Evolutionary conservation across 805 yeast species (phyloP), one percentile per base, ranked within the genome.

Genomic region (Cyberlindnera mycetangii): DNA sequence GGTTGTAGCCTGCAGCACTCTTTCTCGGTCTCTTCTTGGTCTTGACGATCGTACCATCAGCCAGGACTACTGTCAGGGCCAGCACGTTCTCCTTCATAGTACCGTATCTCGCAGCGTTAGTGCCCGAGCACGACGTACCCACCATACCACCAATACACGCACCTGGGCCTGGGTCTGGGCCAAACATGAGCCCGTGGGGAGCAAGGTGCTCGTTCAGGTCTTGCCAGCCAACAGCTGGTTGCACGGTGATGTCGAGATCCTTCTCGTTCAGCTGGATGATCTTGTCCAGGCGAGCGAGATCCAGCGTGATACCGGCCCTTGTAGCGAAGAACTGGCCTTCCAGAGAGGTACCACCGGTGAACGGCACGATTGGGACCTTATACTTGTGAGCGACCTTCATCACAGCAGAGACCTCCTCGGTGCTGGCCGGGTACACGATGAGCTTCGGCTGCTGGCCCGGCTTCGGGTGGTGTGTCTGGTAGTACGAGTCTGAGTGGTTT

Each of bases 251-350:
- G 60, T 86, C 93, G 55, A 85, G 64, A 61, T 86, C 95, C 19
- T 74, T 70, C 39, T 73, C 72, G 56, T 85, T 78, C 28, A 86
- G 62, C 20, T 68, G 66, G 3, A 85, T 19, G 7, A 86, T 72
- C 36, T 73, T 59, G 62, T 80, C 71, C 85, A 86, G 76, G 44
- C 73, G 66, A 14, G 79, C 68, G 32, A 84, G 61, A 58, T 85
- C 92, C 4, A 84, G 70, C 8, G 85, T 76, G 24, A 87, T 74
- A 2, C 86, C 85, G 5, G 75, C 70, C 54, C 89, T 70, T 0
- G 89, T 82, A 5, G 87, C 82, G 37, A 83, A 71, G 60, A 79
- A 83, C 57, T 86, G 89, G n/a, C 93, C 95, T 61, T 86, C 95
- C 32, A 86, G 66, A 0, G 92, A 83, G 0, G 93, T 80, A 24